Percentiles rank a stretch among this genome's conserved stretches.
These are phyloP conservation scores for Debaryomyces udenii DNA, from an alignment of 1,139 yeast species.

Conservation along the genomic window DNA sequence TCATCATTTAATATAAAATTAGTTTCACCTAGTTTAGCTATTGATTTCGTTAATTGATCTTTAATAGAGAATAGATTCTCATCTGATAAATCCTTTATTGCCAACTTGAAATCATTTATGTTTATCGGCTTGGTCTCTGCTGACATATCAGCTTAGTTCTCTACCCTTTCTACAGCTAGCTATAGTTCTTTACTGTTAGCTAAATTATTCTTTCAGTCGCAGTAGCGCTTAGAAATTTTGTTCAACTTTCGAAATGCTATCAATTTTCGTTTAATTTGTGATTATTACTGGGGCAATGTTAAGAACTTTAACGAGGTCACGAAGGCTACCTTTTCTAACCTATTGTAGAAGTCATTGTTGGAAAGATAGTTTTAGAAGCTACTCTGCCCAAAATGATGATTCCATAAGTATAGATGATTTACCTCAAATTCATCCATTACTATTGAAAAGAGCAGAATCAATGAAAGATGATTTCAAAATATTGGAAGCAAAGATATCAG, in stretches of 20 bases:
- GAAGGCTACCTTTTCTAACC: background rate
- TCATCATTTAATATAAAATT: constrained; percentile 33
- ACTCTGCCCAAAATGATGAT: background rate
- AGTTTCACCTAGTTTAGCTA: constrained; percentile 35
- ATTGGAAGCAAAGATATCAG: constrained; percentile 51
- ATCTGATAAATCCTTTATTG: constrained; percentile 39
- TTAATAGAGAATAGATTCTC: constrained; percentile 30
- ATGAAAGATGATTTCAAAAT: constrained; percentile 52
- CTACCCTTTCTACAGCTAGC: too few relatives aligned
- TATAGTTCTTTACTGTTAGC: too few relatives aligned
- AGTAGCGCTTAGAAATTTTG: too few relatives aligned
- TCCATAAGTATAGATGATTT: constrained; percentile 14
- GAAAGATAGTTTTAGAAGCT: background rate
- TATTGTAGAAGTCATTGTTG: background rate
- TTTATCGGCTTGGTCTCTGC: constrained; percentile 28
- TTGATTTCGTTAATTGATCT: constrained; percentile 29
- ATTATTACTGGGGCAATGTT: constrained; percentile 2
- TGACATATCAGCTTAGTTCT: constrained; percentile 17
- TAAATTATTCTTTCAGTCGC: too few relatives aligned
- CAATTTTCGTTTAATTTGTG: too few relatives aligned
- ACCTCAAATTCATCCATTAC: constrained; percentile 55
- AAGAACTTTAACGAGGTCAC: background rate
- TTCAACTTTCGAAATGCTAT: too few relatives aligned
- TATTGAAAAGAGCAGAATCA: constrained; percentile 62
- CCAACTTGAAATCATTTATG: constrained; percentile 29